phyloP scores from a whole-genome alignment of 768 basidiomycete species.

The Trametes punicea region DNA sequence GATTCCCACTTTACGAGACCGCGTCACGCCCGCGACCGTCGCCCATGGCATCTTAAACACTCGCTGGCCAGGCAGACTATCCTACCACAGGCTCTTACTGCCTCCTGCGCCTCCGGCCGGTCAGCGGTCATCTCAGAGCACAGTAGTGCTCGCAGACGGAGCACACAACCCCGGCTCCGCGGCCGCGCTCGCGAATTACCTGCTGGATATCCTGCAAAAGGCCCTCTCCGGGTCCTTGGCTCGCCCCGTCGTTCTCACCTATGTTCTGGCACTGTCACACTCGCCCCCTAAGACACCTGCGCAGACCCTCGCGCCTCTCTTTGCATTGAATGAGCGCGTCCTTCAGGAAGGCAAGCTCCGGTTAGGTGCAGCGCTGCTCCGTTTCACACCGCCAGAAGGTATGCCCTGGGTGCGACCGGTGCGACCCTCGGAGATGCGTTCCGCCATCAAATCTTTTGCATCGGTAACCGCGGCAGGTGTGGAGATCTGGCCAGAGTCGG shows the following conservation, averaged over 20 bases:
- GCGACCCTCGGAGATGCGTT: constrained; percentile 45
- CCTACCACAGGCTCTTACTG: constrained; percentile 50
- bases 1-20: constrained; percentile 33
- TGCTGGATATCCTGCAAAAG: constrained; percentile 40
- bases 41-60: constrained; percentile 54
- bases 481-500: constrained; percentile 43
- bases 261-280: constrained; percentile 77
- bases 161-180: constrained; percentile 91
- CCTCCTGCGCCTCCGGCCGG: constrained; percentile 5
- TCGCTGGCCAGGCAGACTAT: constrained; percentile 82
- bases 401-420: constrained; percentile 94
- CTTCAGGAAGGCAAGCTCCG: constrained; percentile 11
- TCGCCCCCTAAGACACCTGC: constrained; percentile 81
- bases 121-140: constrained; percentile 1
- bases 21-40: constrained; percentile 51
- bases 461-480: constrained; percentile 32
- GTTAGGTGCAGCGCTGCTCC: constrained; percentile 46
- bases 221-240: constrained; percentile 13
- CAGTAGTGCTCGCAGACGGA: constrained; percentile 77
- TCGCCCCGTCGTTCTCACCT: constrained; percentile 49
- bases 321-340: constrained; percentile 36
- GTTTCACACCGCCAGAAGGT: constrained; percentile 74
- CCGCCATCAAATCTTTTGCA: constrained; percentile 41
- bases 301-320: constrained; percentile 67
- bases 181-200: constrained; percentile 59